Evolutionary conservation across 2,329 filamentous ascomycete species (phyloP), one percentile per base, ranked within the genome.

Genomic region (Cladophialophora psammophila): DNA sequence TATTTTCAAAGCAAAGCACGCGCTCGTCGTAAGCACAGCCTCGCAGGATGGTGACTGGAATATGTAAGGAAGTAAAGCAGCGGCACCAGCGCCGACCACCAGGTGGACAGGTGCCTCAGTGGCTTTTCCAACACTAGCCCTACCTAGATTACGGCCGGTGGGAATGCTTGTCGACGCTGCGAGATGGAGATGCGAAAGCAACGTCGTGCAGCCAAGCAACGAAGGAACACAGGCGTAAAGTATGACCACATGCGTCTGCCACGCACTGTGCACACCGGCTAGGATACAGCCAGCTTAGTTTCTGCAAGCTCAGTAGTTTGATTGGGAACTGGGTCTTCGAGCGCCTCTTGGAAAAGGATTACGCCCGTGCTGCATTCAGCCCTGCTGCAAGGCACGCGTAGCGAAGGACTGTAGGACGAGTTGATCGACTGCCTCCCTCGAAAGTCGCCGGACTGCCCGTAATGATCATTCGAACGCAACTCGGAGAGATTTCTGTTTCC

Each of bases 321-420:
- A 26, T 26, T 26, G 38, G 38, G 38, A 13, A 2, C 10, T 42
- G 15, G 26, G 26, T n/a, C 13, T 42, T 8, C 15, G 40, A 5
- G 40, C 40, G 5, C n/a, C n/a, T 42, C 40, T 42, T 42, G 40
- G 40, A 42, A n/a, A 13, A 40, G 36, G 36, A 40, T 40, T 40
- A 40, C 36, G 36, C 36, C 36, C 36, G 36, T 50, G 6, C 32
- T 54, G 31, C 32, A 26, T 56, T 56, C 60, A 55, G 50, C 52
- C 50, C 60, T 63, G 56, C 57, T 61, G 63, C 57, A 65, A 65
- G 63, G 63, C 63, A 65, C 63, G 42, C 26, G 40, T 35, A n/a
- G 26, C 42, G 1, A n/a, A 10, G 18, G 10, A 1, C 45, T 10
- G 10, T 32, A n/a, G 57, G 40, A 42, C 40, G n/a, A 8, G n/a